Evolutionary conservation across 163 green algal species (phyloP).

Genomic region (Scenedesmus sp.): DNA sequence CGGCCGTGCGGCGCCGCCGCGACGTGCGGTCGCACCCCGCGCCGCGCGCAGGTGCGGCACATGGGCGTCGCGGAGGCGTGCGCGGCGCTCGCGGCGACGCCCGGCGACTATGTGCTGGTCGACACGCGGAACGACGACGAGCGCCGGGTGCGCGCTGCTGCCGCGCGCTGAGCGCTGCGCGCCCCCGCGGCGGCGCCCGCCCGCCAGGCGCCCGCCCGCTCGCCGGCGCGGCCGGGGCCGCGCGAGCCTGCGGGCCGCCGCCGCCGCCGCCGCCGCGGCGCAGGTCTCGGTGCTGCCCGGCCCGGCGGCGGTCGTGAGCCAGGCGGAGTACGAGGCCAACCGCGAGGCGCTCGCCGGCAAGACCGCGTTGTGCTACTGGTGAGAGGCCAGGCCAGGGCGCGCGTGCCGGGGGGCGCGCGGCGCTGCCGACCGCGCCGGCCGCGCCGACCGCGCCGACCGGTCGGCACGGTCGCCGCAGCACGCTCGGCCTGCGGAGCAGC

Average conservation of each 20-base stretch:
- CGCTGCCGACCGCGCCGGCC: too few species aligned
- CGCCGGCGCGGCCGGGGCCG: too few species aligned
- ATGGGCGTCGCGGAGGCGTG: background rate
- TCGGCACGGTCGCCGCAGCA: too few species aligned
- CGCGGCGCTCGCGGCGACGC: background rate
- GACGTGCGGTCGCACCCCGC: too few species aligned
- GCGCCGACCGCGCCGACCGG: too few species aligned
- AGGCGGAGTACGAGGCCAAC: slow-evolving; percentile 15
- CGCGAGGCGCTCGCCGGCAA: background rate
- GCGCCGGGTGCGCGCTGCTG: slow-evolving; percentile 13
- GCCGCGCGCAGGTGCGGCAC: background rate
- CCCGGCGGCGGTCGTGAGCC: background rate
- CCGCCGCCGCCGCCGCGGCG: background rate
- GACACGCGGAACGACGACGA: slow-evolving; percentile 30
- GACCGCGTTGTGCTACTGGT: slow-evolving; percentile 41
- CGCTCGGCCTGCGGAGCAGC: too few species aligned
- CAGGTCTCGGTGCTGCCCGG: slow-evolving; percentile 43
- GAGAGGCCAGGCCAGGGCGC: background rate
- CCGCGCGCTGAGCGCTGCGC: background rate
- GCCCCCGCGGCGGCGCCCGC: too few species aligned
- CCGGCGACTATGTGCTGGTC: slow-evolving; percentile 28
- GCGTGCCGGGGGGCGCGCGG: too few species aligned
- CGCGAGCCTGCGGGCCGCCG: background rate
- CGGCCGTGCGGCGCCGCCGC: too few species aligned
- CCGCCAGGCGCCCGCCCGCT: too few species aligned